Percentiles rank a stretch among this genome's conserved stretches.
phyloP scores from a whole-genome alignment of 176 grass and related monocot genomes.

The Alloteropsis semialata region DNA sequence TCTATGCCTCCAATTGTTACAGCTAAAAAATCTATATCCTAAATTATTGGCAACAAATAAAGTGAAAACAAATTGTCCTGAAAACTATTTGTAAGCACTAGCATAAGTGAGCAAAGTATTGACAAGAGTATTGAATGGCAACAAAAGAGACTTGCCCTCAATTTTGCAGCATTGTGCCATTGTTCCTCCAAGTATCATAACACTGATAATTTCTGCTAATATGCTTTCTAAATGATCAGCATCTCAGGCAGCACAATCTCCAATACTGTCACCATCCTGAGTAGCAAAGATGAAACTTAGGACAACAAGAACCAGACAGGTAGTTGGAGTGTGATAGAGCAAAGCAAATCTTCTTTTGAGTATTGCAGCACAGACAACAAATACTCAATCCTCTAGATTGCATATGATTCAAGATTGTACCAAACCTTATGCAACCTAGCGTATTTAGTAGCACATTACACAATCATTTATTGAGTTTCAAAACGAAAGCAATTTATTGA shows the following conservation, averaged over 20 bases:
- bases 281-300: conserved; percentile 12
- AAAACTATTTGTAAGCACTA: no score
- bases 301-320: conserved; percentile 22
- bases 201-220: conserved; percentile 99
- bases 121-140: not conserved
- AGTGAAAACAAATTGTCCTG: no score
- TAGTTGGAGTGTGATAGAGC: not conserved
- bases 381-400: not conserved
- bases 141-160: conserved; percentile 60
- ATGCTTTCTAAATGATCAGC: conserved; percentile 99
- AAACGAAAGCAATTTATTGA: not conserved
- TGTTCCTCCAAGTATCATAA: conserved; percentile 98
- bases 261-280: conserved; percentile 98
- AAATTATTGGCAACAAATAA: no score
- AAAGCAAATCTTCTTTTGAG: conserved; percentile 14
- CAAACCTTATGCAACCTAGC: not conserved
- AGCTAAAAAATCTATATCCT: no score
- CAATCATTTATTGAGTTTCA: not conserved
- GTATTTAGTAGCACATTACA: not conserved
- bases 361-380: not conserved
- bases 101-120: no score
- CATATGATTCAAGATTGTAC: not conserved
- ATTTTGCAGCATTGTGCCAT: conserved; percentile 99
- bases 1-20: no score
- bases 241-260: conserved; percentile 94